phyloP scores from a whole-genome alignment of 73 alveolate genomes.

The Loxodes magnus region DNA sequence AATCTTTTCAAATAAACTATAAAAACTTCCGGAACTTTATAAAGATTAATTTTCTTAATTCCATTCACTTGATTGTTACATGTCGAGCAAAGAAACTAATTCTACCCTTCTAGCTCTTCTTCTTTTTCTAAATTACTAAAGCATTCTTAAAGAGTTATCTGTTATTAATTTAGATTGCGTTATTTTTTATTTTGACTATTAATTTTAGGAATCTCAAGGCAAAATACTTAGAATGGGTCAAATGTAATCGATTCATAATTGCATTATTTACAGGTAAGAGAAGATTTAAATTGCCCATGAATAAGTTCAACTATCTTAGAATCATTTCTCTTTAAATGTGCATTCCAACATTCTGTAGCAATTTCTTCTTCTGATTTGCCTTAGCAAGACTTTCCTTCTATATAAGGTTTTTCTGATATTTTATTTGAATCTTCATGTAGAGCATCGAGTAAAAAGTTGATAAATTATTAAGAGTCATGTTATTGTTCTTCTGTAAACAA shows the following conservation, averaged over 20 bases:
- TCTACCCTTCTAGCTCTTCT: too few relatives aligned
- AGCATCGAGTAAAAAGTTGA: conserved; percentile 86
- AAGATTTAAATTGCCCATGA: conserved; percentile 88
- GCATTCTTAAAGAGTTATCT: too few relatives aligned
- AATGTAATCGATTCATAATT: conserved; percentile 64
- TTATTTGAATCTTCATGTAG: conserved; percentile 93
- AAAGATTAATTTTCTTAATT: too few relatives aligned
- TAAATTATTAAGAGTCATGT: conserved; percentile 89
- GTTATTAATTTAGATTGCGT: too few relatives aligned
- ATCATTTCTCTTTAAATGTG: conserved; percentile 78
- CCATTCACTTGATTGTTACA: too few relatives aligned
- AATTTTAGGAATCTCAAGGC: conserved; percentile 97
- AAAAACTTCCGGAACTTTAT: too few relatives aligned
- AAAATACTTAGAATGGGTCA: conserved; percentile 86
- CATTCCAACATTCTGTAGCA: conserved; percentile 80
- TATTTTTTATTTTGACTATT: too few relatives aligned
- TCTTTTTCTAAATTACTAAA: too few relatives aligned
- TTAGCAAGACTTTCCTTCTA: conserved; percentile 43
- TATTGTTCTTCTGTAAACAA: conserved; percentile 59
- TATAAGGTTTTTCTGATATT: conserved; percentile 73
- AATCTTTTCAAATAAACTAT: too few relatives aligned
- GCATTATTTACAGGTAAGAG: conserved; percentile 81
- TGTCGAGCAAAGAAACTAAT: too few relatives aligned
- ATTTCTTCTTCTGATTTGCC: conserved; percentile 63
- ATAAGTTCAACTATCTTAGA: conserved; percentile 84